These are phyloP conservation scores for Mariannaea elegans DNA, from an alignment of 2,329 filamentous ascomycete genomes.

Conservation along the genomic window DNA sequence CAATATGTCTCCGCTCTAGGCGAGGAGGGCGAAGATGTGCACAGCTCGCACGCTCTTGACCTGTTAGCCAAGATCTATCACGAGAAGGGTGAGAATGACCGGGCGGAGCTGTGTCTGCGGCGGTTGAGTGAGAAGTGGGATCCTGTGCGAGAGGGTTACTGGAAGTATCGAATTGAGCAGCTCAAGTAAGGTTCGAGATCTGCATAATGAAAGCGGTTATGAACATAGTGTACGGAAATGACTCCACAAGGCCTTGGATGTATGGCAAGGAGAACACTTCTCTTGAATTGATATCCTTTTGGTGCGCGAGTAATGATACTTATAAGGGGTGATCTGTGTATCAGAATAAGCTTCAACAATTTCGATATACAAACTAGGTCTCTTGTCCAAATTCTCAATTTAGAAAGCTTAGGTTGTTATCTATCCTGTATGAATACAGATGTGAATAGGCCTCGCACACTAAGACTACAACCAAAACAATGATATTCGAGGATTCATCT, in stretches of 20 bases:
- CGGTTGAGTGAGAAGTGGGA: slow-evolving; percentile 88
- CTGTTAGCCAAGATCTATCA: slow-evolving; percentile 74
- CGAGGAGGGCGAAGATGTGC: slow-evolving; percentile 60
- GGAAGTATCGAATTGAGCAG: slow-evolving; percentile 68
- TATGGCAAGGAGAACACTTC: background rate
- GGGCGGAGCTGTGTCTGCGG: slow-evolving; percentile 75
- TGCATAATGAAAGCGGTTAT: background rate
- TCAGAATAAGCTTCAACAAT: too few species aligned
- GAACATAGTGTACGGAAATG: background rate
- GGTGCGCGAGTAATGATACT: background rate
- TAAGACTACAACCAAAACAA: too few species aligned
- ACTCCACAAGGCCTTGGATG: background rate
- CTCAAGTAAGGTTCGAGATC: slow-evolving; percentile 25
- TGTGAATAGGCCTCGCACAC: too few species aligned
- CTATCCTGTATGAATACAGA: too few species aligned
- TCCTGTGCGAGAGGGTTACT: slow-evolving; percentile 89
- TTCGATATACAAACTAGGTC: too few species aligned
- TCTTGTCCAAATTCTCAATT: too few species aligned
- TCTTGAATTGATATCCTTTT: background rate
- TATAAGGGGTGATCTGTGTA: background rate
- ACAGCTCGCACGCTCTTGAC: slow-evolving; percentile 74
- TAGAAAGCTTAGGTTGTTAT: too few species aligned
- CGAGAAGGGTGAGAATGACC: slow-evolving; percentile 63
- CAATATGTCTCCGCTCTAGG: slow-evolving; percentile 61
- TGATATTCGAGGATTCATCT: too few species aligned